These are phyloP conservation scores for Pseudogymnoascus sp. DNA, from an alignment of 2,329 filamentous ascomycete genomes.

Conservation along the genomic window DNA sequence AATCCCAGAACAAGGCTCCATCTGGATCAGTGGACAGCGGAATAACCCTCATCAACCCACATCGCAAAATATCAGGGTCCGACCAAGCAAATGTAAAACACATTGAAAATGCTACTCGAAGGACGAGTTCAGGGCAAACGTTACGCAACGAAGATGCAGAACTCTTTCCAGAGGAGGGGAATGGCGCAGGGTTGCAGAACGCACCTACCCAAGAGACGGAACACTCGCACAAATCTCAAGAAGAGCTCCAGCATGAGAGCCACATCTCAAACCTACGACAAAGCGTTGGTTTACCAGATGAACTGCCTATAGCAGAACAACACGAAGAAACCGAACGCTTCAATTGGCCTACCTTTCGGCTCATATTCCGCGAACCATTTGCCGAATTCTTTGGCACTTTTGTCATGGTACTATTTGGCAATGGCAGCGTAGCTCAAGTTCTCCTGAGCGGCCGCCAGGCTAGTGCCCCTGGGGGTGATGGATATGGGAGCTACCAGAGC, in stretches of 20 bases:
- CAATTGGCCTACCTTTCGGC: slow-evolving; percentile 48
- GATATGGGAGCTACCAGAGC: slow-evolving; percentile 24
- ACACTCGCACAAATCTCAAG: neutral
- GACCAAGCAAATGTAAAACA: too few species aligned
- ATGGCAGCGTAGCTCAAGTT: slow-evolving; percentile 66
- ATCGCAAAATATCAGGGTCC: too few species aligned
- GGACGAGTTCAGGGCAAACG: too few species aligned
- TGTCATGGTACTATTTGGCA: slow-evolving; percentile 61
- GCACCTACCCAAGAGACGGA: too few species aligned
- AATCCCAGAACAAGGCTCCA: too few species aligned
- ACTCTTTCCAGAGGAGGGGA: too few species aligned
- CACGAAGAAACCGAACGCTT: slow-evolving; percentile 31
- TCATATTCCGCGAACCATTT: slow-evolving; percentile 49
- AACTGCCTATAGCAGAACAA: slow-evolving; percentile 21
- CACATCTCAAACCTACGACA: neutral
- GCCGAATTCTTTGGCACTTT: slow-evolving; percentile 64
- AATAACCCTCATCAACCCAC: too few species aligned
- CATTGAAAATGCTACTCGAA: too few species aligned
- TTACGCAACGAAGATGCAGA: too few species aligned
- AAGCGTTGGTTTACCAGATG: neutral
- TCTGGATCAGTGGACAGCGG: too few species aligned
- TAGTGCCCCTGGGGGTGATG: slow-evolving; percentile 19
- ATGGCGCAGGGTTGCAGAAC: too few species aligned
- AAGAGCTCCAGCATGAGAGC: neutral
- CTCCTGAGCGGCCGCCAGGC: slow-evolving; percentile 40